Conservation (phyloP, 495 filamentous ascomycete species). For the Trichoderma asperelloides region DNA sequence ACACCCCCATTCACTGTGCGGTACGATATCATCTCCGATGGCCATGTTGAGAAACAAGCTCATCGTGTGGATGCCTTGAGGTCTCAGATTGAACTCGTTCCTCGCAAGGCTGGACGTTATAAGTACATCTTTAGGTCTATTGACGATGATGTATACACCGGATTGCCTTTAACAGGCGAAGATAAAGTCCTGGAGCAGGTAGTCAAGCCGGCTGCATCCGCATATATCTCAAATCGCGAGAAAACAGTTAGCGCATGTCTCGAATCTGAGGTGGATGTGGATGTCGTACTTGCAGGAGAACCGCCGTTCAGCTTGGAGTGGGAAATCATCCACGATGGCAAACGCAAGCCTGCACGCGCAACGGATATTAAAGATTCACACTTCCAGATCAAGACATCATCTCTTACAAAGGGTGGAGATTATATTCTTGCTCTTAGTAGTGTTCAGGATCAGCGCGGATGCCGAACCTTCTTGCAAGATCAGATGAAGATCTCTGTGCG, state of each 20-base stretch:
- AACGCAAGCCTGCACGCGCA: slow-evolving; percentile 58
- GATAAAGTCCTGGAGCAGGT: slow-evolving; percentile 67
- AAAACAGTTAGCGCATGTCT: slow-evolving; percentile 60
- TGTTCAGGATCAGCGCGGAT: slow-evolving; percentile 76
- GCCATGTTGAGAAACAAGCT: slow-evolving; percentile 30
- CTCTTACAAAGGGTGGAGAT: slow-evolving; percentile 70
- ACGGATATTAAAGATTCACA: slow-evolving; percentile 48
- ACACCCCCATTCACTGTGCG: slow-evolving; percentile 77
- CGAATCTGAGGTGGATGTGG: slow-evolving; percentile 64
- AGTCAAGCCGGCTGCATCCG: slow-evolving; percentile 84
- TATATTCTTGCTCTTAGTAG: slow-evolving; percentile 75
- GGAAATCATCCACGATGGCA: slow-evolving; percentile 86
- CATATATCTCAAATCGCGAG: slow-evolving; percentile 52
- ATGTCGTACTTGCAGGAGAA: slow-evolving; percentile 69
- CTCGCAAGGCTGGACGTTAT: slow-evolving; percentile 71
- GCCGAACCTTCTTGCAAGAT: slow-evolving; percentile 73
- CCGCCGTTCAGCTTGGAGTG: slow-evolving; percentile 85
- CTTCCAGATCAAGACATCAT: slow-evolving; percentile 64
- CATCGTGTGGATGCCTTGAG: slow-evolving; percentile 56
- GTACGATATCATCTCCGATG: slow-evolving; percentile 60
- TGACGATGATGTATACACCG: slow-evolving; percentile 69
- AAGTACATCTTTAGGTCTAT: slow-evolving; percentile 76
- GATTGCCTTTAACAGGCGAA: slow-evolving; percentile 41
- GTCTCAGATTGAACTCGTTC: slow-evolving; percentile 76
- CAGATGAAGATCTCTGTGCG: slow-evolving; percentile 76